Percentiles rank a stretch among this genome's conserved stretches.
Conservation (phyloP, 225 moss, liverwort and hornwort genomes). For the Antitrichia curtipendula region DNA sequence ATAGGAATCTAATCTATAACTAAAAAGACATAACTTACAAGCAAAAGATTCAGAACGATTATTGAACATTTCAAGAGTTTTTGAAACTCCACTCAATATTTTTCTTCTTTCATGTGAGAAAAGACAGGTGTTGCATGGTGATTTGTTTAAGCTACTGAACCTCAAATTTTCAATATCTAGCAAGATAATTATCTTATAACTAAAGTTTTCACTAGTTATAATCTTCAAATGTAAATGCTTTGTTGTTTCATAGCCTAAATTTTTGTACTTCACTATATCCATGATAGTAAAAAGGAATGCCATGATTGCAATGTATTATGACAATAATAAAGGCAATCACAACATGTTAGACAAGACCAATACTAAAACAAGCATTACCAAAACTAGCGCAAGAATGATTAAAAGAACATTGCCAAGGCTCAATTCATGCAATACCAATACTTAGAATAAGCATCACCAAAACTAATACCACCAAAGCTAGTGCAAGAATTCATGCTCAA, state of each 20-base stretch:
- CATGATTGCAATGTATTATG: rapidly evolving
- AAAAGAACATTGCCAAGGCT: neutral
- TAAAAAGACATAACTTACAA: no score
- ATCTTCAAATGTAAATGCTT: neutral
- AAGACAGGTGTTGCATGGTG: no score
- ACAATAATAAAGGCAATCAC: neutral
- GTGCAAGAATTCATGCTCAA: no score
- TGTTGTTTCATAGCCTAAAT: neutral
- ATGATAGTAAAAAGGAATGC: neutral
- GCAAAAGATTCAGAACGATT: neutral
- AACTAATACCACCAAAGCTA: no score
- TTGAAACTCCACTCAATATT: neutral
- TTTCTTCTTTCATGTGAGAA: rapidly evolving
- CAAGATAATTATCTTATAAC: neutral
- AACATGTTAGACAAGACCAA: neutral
- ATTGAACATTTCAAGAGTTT: neutral
- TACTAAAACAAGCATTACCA: neutral
- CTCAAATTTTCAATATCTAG: neutral
- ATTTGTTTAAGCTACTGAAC: neutral
- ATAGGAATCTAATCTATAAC: neutral
- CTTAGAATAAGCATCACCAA: no score
- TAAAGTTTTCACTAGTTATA: no score
- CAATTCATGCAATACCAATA: rapidly evolving
- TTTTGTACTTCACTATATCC: neutral
- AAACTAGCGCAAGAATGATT: neutral